phyloP scores from a whole-genome alignment of 2,329 filamentous ascomycete genomes.

The Neonectria hederae region DNA sequence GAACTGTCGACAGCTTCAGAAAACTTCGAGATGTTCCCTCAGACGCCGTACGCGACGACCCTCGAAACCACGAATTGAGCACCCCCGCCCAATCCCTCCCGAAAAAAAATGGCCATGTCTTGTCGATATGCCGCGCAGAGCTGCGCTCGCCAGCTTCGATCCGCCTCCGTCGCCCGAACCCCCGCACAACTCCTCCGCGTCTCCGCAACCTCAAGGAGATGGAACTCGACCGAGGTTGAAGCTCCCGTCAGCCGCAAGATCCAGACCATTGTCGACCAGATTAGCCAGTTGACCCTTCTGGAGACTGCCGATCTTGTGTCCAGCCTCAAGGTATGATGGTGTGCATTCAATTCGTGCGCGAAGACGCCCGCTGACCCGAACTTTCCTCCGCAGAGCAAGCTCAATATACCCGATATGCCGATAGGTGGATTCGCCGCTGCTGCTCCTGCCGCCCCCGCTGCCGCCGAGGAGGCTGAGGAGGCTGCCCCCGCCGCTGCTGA shows the following conservation, averaged over 20 bases:
- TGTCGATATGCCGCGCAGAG: slow-evolving; percentile 71
- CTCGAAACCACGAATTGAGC: slow-evolving; percentile 41
- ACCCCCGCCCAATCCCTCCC: slow-evolving; percentile 37
- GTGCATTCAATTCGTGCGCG: slow-evolving; percentile 26
- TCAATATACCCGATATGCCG: slow-evolving; percentile 98
- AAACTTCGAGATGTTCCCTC: slow-evolving; percentile 51
- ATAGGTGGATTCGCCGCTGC: slow-evolving; percentile 88
- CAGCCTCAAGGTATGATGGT: slow-evolving; percentile 81
- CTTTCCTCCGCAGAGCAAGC: slow-evolving; percentile 70
- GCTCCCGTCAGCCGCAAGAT: slow-evolving; percentile 86
- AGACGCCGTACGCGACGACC: slow-evolving; percentile 44
- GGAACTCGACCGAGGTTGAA: slow-evolving; percentile 83
- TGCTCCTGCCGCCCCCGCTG: slow-evolving; percentile 68
- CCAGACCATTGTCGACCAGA: slow-evolving; percentile 93
- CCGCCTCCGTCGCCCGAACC: slow-evolving; percentile 56
- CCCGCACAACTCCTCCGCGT: slow-evolving; percentile 59
- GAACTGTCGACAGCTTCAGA: slow-evolving; percentile 49
- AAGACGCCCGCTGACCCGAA: slow-evolving; percentile 27
- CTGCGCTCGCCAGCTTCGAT: slow-evolving; percentile 71
- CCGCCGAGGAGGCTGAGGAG: slow-evolving; percentile 84
- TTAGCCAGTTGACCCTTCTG: slow-evolving; percentile 95
- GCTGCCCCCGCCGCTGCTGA: slow-evolving; percentile 90
- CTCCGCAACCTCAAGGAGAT: slow-evolving; percentile 71
- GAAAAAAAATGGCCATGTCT: slow-evolving; percentile 67
- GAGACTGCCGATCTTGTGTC: slow-evolving; percentile 97